A percentile compares a stretch with the other conserved stretches of the same genome.
phyloP scores from a whole-genome alignment of 2,329 filamentous ascomycete species.

The Plenodomus biglobosus region DNA sequence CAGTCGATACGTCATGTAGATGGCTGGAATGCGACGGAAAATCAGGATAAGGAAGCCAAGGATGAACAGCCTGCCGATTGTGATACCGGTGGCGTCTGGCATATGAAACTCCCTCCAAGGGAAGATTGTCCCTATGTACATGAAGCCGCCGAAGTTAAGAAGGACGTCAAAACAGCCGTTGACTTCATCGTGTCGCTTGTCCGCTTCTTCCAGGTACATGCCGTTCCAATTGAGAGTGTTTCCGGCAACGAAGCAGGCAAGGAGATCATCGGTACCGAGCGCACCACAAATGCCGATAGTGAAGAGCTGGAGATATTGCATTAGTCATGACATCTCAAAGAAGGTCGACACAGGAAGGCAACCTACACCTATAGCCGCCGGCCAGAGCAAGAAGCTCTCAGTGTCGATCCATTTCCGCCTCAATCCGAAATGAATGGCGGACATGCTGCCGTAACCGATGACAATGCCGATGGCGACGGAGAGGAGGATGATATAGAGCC shows the following conservation, averaged over 20 bases:
- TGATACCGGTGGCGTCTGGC: constrained; percentile 57
- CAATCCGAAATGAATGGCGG: constrained; percentile 49
- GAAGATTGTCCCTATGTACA: constrained; percentile 60
- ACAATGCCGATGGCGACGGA: constrained; percentile 56
- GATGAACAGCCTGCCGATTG: constrained; percentile 52
- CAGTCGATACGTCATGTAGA: constrained; percentile 57
- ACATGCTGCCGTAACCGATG: constrained; percentile 53
- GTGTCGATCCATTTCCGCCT: constrained; percentile 53
- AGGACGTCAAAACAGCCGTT: constrained; percentile 61
- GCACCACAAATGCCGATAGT: constrained; percentile 60
- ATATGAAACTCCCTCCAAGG: constrained; percentile 60
- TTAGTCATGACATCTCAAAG: no score
- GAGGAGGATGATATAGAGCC: constrained; percentile 61
- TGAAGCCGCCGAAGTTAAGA: constrained; percentile 63
- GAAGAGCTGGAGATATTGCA: no score
- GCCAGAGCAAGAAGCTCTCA: constrained; percentile 56
- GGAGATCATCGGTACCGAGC: constrained; percentile 60
- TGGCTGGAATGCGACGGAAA: constrained; percentile 60
- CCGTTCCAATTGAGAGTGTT: constrained; percentile 65
- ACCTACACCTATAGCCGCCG: constrained; percentile 49
- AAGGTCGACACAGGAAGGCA: no score
- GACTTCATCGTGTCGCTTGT: constrained; percentile 61
- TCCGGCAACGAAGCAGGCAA: constrained; percentile 64
- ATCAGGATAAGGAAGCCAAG: constrained; percentile 57
- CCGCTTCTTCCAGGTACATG: constrained; percentile 58